Base-by-base conservation (phyloP, 208 protist genomes). In the Leishmania mexicana region DNA sequence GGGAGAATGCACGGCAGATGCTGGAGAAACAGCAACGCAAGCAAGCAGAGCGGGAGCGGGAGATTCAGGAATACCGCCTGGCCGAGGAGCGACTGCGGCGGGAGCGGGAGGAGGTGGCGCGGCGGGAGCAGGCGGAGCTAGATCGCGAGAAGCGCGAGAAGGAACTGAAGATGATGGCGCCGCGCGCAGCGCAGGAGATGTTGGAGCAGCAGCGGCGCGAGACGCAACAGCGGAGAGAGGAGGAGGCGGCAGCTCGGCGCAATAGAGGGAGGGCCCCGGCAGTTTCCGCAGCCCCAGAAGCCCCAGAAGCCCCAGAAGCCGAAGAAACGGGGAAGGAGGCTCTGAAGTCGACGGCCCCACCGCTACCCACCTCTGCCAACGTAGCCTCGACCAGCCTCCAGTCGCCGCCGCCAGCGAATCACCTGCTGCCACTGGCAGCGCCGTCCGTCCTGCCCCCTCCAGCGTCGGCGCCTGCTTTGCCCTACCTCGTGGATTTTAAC, bases 1-100 rank as follows among this genome's bases (percentile, higher is more conserved):
- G 86, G 31, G 94, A 95, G 75, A 96, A 95, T 73, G 93, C 85
- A 64, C 86, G 86, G 0, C 87, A 92, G 54, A 94, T 90, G 81
- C 84, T 89, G 70, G 87, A 93, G 72, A 90, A 91, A 78, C 76
- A 89, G 57, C 86, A 81, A 51, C 91, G 84, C 19, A 87, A 81
- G 72, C 60, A 89, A 64, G 84, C 86, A 15, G 91, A 90, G 78
- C 81, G 80, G 35, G 81, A 85, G 71, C 86, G 81, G 7, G 84
- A 89, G 75, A 79, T 77, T 1, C 77, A 85, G 31, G 87, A 90
- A 57, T 85, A 94, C 19, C 81, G 73, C 75, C 83, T 85, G 70
- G 79, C 85, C 79, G 94, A 95, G 83, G 80, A 77, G 45, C 75
- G 88, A 13, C 84, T 92, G 57, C 86, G 79, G 47, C 81, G 75